phyloP scores from a whole-genome alignment of 1,284 basidiomycete species.

The Waitea zeae region DNA sequence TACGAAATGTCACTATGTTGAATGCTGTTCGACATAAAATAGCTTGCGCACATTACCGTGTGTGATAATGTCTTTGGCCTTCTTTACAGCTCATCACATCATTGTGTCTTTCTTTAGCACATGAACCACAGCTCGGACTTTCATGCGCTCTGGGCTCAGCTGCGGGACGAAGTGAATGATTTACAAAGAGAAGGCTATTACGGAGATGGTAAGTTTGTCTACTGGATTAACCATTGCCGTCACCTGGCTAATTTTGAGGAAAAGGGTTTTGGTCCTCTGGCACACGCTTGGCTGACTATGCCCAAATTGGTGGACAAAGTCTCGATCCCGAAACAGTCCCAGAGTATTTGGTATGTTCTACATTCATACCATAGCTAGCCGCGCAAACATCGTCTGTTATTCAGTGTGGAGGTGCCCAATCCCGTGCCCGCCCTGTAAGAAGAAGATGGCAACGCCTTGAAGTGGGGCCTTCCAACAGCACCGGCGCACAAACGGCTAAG shows the following conservation, averaged over 20 bases:
- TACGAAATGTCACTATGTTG: background rate
- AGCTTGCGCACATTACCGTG: constrained; percentile 72
- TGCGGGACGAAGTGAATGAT: constrained; percentile 44
- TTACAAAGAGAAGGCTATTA: constrained; percentile 59
- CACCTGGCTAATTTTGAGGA: no score
- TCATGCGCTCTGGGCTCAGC: constrained; percentile 50
- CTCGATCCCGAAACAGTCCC: constrained; percentile 40
- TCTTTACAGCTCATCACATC: no score
- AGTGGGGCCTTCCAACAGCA: constrained; percentile 30
- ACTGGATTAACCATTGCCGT: no score
- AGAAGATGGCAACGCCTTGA: constrained; percentile 23
- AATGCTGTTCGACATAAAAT: background rate
- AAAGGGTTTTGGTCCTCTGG: constrained; percentile 77
- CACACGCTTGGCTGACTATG: constrained; percentile 44
- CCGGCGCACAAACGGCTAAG: constrained; percentile 41
- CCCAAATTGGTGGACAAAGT: constrained; percentile 29
- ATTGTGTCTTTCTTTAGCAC: no score
- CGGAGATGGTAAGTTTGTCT: constrained; percentile 67
- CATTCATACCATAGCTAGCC: constrained; percentile 1
- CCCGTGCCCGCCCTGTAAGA: constrained; percentile 29
- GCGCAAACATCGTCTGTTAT: constrained; percentile 1
- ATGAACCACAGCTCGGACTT: constrained; percentile 64
- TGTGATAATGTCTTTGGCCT: no score
- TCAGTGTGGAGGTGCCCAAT: constrained; percentile 70
- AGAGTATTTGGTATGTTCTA: constrained; percentile 45